phyloP scores from a whole-genome alignment of 192 early-diverging fungal genomes.

The Backusella psychrophila region DNA sequence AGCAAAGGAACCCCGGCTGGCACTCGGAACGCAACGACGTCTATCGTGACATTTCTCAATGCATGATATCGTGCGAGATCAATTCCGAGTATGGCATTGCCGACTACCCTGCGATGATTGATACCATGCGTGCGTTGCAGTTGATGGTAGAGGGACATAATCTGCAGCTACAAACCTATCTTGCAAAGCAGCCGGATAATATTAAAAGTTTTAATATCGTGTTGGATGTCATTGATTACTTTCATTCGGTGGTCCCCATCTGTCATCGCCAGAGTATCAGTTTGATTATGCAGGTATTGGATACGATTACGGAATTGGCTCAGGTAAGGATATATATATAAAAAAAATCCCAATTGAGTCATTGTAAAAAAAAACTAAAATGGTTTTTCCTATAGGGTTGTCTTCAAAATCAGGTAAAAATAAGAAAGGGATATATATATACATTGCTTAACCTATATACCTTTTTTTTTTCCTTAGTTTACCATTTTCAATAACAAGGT shows the following conservation, averaged over 20 bases:
- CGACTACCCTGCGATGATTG: constrained; percentile 17
- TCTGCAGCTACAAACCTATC: constrained; percentile 17
- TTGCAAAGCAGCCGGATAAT: constrained; percentile 27
- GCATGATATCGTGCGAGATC: constrained; percentile 8
- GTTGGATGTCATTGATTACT: constrained; percentile 23
- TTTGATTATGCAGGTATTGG: constrained; percentile 24
- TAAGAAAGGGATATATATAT: too few species aligned
- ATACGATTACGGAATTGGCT: constrained; percentile 25
- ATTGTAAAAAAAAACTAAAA: not conserved
- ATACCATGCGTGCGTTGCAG: constrained; percentile 23
- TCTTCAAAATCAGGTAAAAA: constrained; percentile 23
- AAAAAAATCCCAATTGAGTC: not conserved
- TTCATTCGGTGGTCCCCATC: constrained; percentile 19
- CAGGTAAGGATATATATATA: constrained; percentile 17
- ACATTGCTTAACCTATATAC: not conserved
- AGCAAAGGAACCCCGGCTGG: not conserved
- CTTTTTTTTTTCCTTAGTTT: constrained; percentile 13
- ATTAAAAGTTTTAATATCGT: constrained; percentile 31
- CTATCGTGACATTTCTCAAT: not conserved
- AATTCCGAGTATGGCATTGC: constrained; percentile 9
- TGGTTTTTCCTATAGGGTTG: constrained; percentile 7
- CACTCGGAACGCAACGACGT: not conserved
- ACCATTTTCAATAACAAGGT: constrained; percentile 26
- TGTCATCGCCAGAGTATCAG: constrained; percentile 22
- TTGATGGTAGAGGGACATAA: constrained; percentile 31